Percentiles rank a stretch among this genome's conserved stretches.
Conservation (phyloP, 257 asterid species). For the Solanum dulcamara region DNA sequence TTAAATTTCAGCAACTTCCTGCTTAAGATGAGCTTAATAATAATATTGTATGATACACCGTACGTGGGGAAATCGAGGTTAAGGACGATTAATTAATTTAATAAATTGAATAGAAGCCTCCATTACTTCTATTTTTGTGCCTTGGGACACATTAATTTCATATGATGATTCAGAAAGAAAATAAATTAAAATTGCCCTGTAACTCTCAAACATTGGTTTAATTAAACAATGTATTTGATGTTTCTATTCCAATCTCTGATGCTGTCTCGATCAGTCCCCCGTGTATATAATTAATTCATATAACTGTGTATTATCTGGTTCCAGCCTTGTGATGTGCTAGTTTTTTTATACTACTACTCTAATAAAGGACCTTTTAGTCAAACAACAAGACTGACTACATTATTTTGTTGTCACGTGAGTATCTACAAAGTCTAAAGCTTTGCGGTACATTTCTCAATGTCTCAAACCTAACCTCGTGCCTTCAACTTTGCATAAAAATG, state of each 20-base stretch:
- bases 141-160: conserved; percentile 74
- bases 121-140: conserved; percentile 27
- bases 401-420: conserved; percentile 57
- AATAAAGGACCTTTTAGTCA: conserved; percentile 20
- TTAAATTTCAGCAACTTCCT: conserved; percentile 5
- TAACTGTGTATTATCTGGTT: conserved; percentile 38
- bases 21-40: conserved; percentile 15
- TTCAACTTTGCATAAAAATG: conserved; percentile 31
- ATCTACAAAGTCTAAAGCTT: conserved; percentile 12
- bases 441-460: conserved; percentile 15
- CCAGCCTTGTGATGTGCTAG: conserved; percentile 40
- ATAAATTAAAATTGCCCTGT: conserved; percentile 14
- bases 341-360: conserved; percentile 31
- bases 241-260: conserved; percentile 72
- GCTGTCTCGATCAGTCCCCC: conserved; percentile 26
- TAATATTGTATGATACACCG: conserved; percentile 10
- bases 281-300: conserved; percentile 6
- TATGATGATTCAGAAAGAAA: conserved; percentile 27
- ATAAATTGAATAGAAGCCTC: conserved; percentile 48
- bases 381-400: conserved; percentile 26
- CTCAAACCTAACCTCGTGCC: conserved; percentile 41
- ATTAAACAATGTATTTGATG: conserved; percentile 44
- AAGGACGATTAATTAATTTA: neutral
- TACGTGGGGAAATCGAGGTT: conserved; percentile 32
- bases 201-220: conserved; percentile 24